Conservation (phyloP, 768 basidiomycete genomes). For the Xerocomellus chrysenteron region DNA sequence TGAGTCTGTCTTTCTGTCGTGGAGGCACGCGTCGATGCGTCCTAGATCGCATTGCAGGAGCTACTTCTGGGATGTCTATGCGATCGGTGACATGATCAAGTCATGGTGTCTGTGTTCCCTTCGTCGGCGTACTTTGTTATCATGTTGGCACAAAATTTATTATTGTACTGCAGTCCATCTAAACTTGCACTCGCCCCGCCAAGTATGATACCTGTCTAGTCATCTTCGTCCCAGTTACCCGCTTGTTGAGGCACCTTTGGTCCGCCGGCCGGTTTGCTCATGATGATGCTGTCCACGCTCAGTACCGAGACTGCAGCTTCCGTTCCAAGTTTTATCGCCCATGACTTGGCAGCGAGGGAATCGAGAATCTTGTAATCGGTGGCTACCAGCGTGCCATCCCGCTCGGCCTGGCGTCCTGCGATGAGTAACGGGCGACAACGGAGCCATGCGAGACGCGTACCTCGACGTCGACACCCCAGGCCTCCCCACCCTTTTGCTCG, state of each 20-base stretch:
- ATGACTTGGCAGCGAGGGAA: constrained; percentile 84
- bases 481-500: constrained; percentile 67
- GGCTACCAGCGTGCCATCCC: constrained; percentile 71
- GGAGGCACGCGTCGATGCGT: neutral
- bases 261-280: constrained; percentile 90
- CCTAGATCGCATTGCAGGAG: constrained; percentile 81
- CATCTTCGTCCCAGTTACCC: constrained; percentile 80
- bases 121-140: constrained; percentile 62
- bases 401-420: constrained; percentile 55
- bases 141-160: constrained; percentile 37
- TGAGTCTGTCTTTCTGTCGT: constrained; percentile 38
- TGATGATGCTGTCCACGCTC: constrained; percentile 96
- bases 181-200: constrained; percentile 8
- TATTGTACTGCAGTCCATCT: constrained; percentile 28
- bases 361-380: constrained; percentile 72
- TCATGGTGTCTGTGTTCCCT: constrained; percentile 81
- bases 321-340: constrained; percentile 88
- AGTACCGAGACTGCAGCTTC: constrained; percentile 90
- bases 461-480: constrained; percentile 89
- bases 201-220: constrained; percentile 35
- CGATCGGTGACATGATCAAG: constrained; percentile 81
- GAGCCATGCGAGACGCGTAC: constrained; percentile 37
- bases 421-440: neutral
- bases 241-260: constrained; percentile 86
- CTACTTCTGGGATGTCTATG: constrained; percentile 74